Conservation (phyloP, 768 basidiomycete species). For the Lyophyllum shimeji region DNA sequence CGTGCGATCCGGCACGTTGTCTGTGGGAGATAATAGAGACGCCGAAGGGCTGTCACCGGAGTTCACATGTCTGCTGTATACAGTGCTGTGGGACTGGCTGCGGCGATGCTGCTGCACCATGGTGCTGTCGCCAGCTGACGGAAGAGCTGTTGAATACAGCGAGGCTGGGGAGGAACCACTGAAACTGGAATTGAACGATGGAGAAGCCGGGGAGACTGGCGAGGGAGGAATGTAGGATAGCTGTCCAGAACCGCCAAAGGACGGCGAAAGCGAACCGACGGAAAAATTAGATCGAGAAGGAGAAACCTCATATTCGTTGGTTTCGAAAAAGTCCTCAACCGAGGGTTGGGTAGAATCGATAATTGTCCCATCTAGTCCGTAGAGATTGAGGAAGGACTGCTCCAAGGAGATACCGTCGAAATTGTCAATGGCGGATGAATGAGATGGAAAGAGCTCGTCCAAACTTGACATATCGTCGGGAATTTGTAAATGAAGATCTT, state of each 20-base stretch:
- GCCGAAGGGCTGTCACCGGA: not conserved
- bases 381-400: not conserved
- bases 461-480: not conserved
- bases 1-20: not conserved
- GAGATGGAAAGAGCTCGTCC: not conserved
- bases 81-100: slow-evolving; percentile 6
- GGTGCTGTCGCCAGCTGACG: not conserved
- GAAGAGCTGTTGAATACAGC: not conserved
- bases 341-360: not conserved
- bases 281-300: not conserved
- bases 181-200: not conserved
- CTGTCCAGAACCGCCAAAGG: not conserved
- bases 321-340: not conserved
- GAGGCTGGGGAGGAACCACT: not conserved
- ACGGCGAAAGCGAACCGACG: not conserved
- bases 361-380: not conserved
- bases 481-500: slow-evolving; percentile 1
- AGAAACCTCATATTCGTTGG: not conserved
- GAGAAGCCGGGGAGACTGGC: not conserved
- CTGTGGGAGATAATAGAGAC: slow-evolving; percentile 1
- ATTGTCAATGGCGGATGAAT: not conserved
- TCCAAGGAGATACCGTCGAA: not conserved
- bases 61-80: not conserved
- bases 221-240: not conserved
- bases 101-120: slow-evolving; percentile 7